Conservation (phyloP, 1,284 basidiomycete genomes). For the Ustilago nuda region DNA sequence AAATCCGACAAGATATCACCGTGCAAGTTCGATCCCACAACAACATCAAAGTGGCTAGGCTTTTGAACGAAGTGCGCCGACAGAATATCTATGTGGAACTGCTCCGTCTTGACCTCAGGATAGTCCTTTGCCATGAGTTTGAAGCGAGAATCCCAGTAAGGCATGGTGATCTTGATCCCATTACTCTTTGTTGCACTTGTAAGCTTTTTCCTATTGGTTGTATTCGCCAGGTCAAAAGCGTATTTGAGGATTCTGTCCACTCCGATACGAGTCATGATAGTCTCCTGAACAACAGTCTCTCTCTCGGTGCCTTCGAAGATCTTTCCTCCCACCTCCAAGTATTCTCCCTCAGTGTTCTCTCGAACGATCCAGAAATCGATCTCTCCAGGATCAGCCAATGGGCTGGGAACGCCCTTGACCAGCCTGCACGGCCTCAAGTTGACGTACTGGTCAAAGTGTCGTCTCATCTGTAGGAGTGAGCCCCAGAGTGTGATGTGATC, state of each 20-base stretch:
- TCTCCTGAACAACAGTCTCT: constrained; percentile 71
- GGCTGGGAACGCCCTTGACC: constrained; percentile 73
- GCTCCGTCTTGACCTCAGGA: constrained; percentile 71
- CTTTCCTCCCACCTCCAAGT: constrained; percentile 73
- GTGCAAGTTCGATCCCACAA: constrained; percentile 74
- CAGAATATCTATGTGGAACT: constrained; percentile 71
- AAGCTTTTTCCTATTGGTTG: constrained; percentile 73
- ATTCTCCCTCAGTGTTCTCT: constrained; percentile 76
- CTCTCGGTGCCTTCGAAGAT: constrained; percentile 69
- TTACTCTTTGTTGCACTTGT: constrained; percentile 72
- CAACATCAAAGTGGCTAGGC: constrained; percentile 74
- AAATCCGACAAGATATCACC: constrained; percentile 75
- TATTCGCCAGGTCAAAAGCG: constrained; percentile 74
- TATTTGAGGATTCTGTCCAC: constrained; percentile 74
- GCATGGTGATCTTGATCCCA: constrained; percentile 62
- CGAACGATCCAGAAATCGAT: constrained; percentile 74
- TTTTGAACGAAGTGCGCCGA: constrained; percentile 73
- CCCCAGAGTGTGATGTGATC: constrained; percentile 47
- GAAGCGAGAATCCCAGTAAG: constrained; percentile 70
- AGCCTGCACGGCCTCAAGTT: constrained; percentile 74
- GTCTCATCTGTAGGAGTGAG: constrained; percentile 70
- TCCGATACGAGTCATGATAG: constrained; percentile 73
- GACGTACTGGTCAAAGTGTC: constrained; percentile 75
- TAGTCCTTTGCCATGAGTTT: constrained; percentile 73
- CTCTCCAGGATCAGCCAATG: constrained; percentile 69